Percentiles rank a stretch among this genome's conserved stretches.
These are phyloP conservation scores for Arxiozyma heterogenica DNA, from an alignment of 1,139 yeast species.

Conservation along the genomic window DNA sequence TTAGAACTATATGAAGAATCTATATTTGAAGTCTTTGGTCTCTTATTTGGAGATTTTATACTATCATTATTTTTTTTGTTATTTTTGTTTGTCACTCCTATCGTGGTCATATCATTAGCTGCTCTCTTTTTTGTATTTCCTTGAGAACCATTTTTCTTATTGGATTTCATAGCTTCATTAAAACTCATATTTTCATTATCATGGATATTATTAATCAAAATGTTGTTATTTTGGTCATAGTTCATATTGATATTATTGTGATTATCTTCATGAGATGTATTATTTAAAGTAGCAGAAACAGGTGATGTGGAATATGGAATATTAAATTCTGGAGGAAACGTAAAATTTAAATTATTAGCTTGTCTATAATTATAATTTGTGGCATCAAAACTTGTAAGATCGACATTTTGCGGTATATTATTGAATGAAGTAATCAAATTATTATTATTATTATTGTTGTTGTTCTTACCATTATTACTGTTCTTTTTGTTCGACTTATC, in stretches of 20 bases:
- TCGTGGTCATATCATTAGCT: neutral
- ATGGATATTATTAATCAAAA: conserved; percentile 1
- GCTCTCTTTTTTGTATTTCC: conserved; percentile 1
- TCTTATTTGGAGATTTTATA: conserved; percentile 3
- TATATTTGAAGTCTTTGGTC: neutral
- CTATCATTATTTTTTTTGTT: neutral
- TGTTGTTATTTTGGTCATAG: neutral
- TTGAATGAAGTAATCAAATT: neutral
- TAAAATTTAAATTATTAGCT: conserved; percentile 16
- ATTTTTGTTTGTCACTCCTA: conserved; percentile 1
- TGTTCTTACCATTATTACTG: neutral
- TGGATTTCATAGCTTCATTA: conserved; percentile 7
- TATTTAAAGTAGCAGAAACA: conserved; percentile 53
- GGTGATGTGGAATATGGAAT: conserved; percentile 72
- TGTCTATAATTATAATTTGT: conserved; percentile 1
- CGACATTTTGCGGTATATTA: neutral
- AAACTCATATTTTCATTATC: neutral
- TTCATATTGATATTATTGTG: conserved; percentile 1
- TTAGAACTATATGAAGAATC: neutral
- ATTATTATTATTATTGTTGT: neutral
- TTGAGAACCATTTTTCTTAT: conserved; percentile 4
- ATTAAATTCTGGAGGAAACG: conserved; percentile 26
- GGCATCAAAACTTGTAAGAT: conserved; percentile 1
- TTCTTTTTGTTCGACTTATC: neutral
- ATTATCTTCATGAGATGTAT: neutral